Base-by-base conservation (phyloP, 2,329 filamentous ascomycete genomes). In the Lasiodiplodia hormozganensis region DNA sequence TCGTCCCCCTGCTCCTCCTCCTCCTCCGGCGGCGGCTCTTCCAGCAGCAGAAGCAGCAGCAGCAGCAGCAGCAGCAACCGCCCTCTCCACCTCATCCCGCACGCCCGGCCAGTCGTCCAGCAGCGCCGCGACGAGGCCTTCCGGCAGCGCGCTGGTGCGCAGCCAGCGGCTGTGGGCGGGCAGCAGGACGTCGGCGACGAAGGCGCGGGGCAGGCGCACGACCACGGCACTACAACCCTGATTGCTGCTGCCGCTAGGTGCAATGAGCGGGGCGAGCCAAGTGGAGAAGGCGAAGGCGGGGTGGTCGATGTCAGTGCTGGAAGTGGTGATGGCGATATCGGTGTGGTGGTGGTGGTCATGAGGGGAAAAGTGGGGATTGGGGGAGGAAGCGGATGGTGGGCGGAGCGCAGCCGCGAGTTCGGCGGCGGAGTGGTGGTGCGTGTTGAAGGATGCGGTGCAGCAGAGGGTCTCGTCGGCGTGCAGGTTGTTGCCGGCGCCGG, bases 191-290 rank as follows among this genome's bases (percentile, higher is more conserved):
- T 34, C 31, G 31, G 31, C 31, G 31, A 34, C 31, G 31, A 34
- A 34, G 0, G 81, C 75, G 56, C 70, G 71, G 0, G 51, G 28
- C 0, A 71, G 71, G 31, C 72, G 68, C 8, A 18, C 25, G 2
- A 25, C 25, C 2, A 25, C 12, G 14, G 66, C 6, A 77, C 73
- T 0, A 64, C 69, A 2, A 64, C 23, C 23, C 23, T 23, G 23
- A 2, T 23, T 23, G 23, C 23, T 23, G 23, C 23, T 23, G 23
- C 69, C 1, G 65, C 76, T 79, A 25, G 69, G 66, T 0, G 80
- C 72, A 43, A 84, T 81, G 4, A 84, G 70, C 0, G 78, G 74
- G 31, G 31, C 31, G 1, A 82, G 76, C 82, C 82, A 85, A 69
- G 79, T 74, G n/a, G 73, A 71, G 71, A 82, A 84, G n/a, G 72